Percentiles rank a stretch among this genome's conserved stretches.
phyloP scores from a whole-genome alignment of 331 rosid genomes.

The Phaseolus coccineus region DNA sequence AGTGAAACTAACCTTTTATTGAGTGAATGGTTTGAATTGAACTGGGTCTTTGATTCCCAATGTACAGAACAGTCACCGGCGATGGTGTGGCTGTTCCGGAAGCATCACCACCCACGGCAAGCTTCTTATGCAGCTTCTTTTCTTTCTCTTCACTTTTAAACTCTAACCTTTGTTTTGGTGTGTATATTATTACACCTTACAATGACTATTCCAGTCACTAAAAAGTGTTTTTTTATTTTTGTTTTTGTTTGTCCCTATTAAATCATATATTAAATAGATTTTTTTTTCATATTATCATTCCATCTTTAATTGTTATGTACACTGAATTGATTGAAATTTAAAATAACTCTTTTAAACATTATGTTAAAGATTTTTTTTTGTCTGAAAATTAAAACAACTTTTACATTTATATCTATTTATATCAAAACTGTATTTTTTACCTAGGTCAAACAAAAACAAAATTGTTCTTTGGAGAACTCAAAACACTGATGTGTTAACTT shows the following conservation, averaged over 20 bases:
- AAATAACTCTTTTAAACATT: background rate
- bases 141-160: constrained; percentile 21
- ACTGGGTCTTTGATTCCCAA: constrained; percentile 46
- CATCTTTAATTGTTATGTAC: too few species aligned
- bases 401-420: background rate
- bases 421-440: background rate
- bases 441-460: background rate
- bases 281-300: background rate
- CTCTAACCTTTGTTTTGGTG: background rate
- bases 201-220: background rate
- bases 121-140: constrained; percentile 24
- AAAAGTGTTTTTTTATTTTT: background rate
- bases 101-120: constrained; percentile 46
- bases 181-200: background rate
- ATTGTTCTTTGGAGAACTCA: background rate
- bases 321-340: background rate
- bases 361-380: background rate
- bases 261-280: background rate
- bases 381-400: too few species aligned
- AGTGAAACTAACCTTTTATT: constrained; percentile 28
- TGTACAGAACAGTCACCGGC: constrained; percentile 44
- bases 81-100: constrained; percentile 35
- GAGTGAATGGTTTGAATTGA: constrained; percentile 42
- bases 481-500: background rate
- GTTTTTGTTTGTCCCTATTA: background rate